Conservation (phyloP, 1,284 basidiomycete genomes). For the Leccinum proximum region DNA sequence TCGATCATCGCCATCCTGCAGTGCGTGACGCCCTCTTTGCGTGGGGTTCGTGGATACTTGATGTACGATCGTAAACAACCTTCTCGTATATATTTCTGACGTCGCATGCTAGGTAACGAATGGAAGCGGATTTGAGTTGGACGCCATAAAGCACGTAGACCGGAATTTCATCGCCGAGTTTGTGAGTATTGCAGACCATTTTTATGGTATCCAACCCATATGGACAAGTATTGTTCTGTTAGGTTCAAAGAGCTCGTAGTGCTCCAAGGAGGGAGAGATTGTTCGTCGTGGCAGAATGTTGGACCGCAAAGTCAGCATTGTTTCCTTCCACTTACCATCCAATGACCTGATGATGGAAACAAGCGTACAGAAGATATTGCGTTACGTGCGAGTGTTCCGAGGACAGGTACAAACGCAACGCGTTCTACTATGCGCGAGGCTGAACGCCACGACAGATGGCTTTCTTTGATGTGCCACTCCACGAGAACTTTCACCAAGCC, state of each 20-base stretch:
- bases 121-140: conserved; percentile 80
- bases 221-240: not conserved
- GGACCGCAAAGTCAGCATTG: conserved; percentile 57
- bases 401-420: conserved; percentile 45
- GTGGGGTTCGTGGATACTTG: conserved; percentile 72
- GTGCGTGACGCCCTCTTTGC: conserved; percentile 64
- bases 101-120: conserved; percentile 59
- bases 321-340: conserved; percentile 2
- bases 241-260: conserved; percentile 53
- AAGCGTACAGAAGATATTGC: conserved; percentile 50
- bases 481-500: conserved; percentile 67
- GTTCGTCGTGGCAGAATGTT: conserved; percentile 75
- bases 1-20: conserved; percentile 84
- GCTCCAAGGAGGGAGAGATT: conserved; percentile 44
- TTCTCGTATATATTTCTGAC: conserved; percentile 6
- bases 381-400: conserved; percentile 57
- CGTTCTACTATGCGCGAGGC: not conserved
- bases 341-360: conserved; percentile 1
- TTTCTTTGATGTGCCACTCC: conserved; percentile 79
- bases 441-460: not conserved
- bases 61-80: conserved; percentile 37
- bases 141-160: conserved; percentile 88
- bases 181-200: conserved; percentile 38
- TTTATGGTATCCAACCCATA: conserved; percentile 1
- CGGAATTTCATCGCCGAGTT: conserved; percentile 60